These are phyloP conservation scores for Malus asiatica DNA, from an alignment of 306 rosid species.

Conservation along the genomic window DNA sequence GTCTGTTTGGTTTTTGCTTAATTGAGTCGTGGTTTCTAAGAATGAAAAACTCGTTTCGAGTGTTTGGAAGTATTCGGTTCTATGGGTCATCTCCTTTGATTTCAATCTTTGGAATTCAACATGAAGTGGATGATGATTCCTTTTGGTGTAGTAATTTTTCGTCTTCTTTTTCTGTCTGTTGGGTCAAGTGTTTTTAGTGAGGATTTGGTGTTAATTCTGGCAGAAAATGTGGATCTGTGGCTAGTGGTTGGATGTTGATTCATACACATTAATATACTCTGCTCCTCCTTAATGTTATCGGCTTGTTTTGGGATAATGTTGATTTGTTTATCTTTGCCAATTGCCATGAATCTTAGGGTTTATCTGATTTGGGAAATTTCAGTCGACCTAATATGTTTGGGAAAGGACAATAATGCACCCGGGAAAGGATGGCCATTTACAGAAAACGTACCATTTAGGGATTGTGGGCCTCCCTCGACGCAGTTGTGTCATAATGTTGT, in stretches of 20 bases:
- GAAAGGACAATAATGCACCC: background rate
- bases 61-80: background rate
- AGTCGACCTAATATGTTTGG: background rate
- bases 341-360: background rate
- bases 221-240: background rate
- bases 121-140: background rate
- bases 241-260: conserved; percentile 6
- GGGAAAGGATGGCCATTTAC: background rate
- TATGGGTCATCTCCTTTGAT: background rate
- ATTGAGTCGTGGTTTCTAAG: background rate
- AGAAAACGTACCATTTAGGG: background rate
- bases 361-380: background rate
- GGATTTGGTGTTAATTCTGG: background rate
- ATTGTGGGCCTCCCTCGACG: background rate
- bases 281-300: background rate
- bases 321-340: background rate
- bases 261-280: conserved; percentile 15
- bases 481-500: background rate
- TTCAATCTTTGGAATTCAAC: background rate
- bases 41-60: background rate
- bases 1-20: background rate
- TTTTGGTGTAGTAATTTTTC: background rate
- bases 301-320: background rate
- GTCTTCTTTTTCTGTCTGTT: background rate
- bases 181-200: background rate